phyloP scores from a whole-genome alignment of 768 basidiomycete species.

The Tephrocybe sp. region DNA sequence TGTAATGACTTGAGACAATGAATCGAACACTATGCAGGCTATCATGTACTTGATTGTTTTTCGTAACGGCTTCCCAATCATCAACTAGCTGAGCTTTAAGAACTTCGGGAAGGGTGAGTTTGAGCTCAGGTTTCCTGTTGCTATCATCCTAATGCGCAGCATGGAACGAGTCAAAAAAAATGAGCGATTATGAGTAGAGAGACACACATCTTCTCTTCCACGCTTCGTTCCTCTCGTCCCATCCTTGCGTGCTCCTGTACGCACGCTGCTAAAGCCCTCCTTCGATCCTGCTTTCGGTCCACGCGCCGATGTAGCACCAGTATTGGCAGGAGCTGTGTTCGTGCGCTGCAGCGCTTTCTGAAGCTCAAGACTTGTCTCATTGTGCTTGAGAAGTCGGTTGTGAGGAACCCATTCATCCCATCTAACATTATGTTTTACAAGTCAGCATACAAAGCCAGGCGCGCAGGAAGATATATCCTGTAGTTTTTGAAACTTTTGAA shows the following conservation, averaged over 20 bases:
- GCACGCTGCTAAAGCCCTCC: slow-evolving; percentile 30
- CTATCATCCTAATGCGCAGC: slow-evolving; percentile 82
- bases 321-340: slow-evolving; percentile 23
- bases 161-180: no score
- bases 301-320: slow-evolving; percentile 19
- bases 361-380: slow-evolving; percentile 73
- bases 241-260: slow-evolving; percentile 51
- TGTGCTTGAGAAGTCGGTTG: slow-evolving; percentile 77
- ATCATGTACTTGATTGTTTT: slow-evolving; percentile 77
- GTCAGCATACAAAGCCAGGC: slow-evolving; percentile 4
- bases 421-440: slow-evolving; percentile 38
- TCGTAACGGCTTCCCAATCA: slow-evolving; percentile 97
- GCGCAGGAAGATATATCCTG: not conserved
- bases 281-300: slow-evolving; percentile 22
- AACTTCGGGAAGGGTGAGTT: slow-evolving; percentile 85
- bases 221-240: slow-evolving; percentile 67
- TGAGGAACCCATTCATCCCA: slow-evolving; percentile 98
- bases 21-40: no score
- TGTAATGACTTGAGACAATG: slow-evolving; percentile 27
- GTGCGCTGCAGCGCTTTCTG: slow-evolving; percentile 66
- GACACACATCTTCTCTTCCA: slow-evolving; percentile 69
- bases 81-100: slow-evolving; percentile 90
- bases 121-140: slow-evolving; percentile 83
- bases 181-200: no score
- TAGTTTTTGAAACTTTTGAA: not conserved